phyloP scores from a whole-genome alignment of 805 yeast genomes.

The Isabelozyma heimii region DNA sequence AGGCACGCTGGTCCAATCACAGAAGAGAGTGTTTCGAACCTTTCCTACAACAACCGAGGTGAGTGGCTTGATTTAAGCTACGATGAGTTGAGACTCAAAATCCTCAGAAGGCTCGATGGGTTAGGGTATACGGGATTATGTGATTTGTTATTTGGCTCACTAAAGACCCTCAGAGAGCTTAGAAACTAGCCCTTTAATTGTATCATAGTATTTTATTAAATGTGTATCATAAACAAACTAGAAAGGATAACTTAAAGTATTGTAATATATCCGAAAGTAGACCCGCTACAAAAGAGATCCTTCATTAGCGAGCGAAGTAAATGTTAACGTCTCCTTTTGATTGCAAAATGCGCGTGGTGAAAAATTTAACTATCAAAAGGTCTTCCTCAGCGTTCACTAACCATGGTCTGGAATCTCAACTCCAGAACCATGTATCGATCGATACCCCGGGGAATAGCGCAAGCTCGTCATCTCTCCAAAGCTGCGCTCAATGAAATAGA shows the following conservation, averaged over 20 bases:
- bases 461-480: neutral
- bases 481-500: slow-evolving; percentile 34
- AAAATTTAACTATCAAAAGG: neutral
- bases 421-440: neutral
- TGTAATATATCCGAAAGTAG: too few relatives aligned
- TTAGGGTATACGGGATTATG: slow-evolving; percentile 49
- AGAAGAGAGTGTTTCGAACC: slow-evolving; percentile 33
- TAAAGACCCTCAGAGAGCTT: slow-evolving; percentile 42
- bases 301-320: too few relatives aligned
- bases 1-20: slow-evolving; percentile 55
- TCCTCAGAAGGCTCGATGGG: slow-evolving; percentile 41
- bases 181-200: slow-evolving; percentile 4
- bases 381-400: too few relatives aligned
- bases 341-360: neutral
- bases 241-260: too few relatives aligned
- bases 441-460: neutral
- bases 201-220: slow-evolving; percentile 4
- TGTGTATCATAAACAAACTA: slow-evolving; percentile 7
- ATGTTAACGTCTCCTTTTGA: too few relatives aligned
- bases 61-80: slow-evolving; percentile 39
- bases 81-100: slow-evolving; percentile 44
- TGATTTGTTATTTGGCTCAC: slow-evolving; percentile 49
- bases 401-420: neutral
- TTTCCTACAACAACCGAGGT: slow-evolving; percentile 23
- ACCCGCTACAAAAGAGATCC: too few relatives aligned